phyloP scores from a whole-genome alignment of 1,284 basidiomycete genomes.

The Leccinum pachyderme region DNA sequence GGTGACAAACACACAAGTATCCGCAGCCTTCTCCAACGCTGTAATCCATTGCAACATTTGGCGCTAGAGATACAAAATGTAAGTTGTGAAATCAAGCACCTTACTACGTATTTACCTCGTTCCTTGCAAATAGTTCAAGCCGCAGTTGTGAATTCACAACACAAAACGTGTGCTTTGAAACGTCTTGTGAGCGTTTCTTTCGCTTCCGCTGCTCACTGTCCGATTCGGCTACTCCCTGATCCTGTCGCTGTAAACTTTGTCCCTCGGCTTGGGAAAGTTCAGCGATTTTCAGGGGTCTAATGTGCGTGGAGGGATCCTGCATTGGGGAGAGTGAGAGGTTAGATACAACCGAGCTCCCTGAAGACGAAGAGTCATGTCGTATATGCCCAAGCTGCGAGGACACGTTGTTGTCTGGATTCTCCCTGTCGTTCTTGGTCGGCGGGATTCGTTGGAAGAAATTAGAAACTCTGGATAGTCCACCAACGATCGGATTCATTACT shows the following conservation, averaged over 20 bases:
- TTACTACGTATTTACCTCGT: conserved; percentile 54
- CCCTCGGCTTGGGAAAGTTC: conserved; percentile 22
- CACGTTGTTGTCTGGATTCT: conserved; percentile 4
- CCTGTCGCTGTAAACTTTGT: conserved; percentile 19
- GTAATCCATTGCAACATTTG: conserved; percentile 99
- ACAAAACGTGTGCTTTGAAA: conserved; percentile 93
- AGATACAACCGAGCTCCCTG: conserved; percentile 37
- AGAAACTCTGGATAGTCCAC: conserved; percentile 48
- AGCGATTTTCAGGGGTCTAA: conserved; percentile 46
- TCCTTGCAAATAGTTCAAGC: conserved; percentile 86
- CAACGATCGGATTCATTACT: conserved; percentile 50
- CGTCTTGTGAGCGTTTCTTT: conserved; percentile 49
- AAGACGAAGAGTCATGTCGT: conserved; percentile 26
- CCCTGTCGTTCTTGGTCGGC: conserved; percentile 7
- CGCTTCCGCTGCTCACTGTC: conserved; percentile 41
- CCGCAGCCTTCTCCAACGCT: conserved; percentile 82
- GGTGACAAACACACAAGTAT: conserved; percentile 77
- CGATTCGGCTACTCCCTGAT: conserved; percentile 13
- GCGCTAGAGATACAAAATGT: conserved; percentile 46
- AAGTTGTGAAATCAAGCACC: not conserved
- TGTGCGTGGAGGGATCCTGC: conserved; percentile 74
- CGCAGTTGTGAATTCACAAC: conserved; percentile 89
- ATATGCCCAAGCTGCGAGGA: conserved; percentile 11
- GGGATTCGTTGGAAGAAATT: conserved; percentile 26
- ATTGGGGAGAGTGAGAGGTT: conserved; percentile 49